Conservation (phyloP, 2,329 filamentous ascomycete species). For the Zopfia rhizophila region DNA sequence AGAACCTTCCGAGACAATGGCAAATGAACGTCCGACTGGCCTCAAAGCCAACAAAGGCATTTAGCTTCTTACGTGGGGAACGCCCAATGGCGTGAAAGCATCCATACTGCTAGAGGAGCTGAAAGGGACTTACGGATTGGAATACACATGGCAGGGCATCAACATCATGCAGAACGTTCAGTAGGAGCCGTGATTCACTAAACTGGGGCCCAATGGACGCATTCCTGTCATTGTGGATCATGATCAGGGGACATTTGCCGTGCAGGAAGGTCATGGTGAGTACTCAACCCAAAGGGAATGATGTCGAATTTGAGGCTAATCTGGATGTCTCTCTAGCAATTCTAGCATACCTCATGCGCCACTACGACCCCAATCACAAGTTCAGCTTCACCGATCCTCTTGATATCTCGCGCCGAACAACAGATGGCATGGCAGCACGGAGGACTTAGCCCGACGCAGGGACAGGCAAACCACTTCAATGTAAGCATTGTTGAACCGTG, state of each 20-base stretch:
- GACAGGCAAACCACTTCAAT: constrained; percentile 53
- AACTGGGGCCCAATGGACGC: constrained; percentile 71
- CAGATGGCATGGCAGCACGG: constrained; percentile 71
- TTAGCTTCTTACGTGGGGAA: constrained; percentile 69
- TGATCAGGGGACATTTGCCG: constrained; percentile 67
- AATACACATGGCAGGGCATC: constrained; percentile 69
- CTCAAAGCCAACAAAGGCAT: constrained; percentile 71
- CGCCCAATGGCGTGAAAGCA: constrained; percentile 64
- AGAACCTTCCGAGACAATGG: constrained; percentile 30
- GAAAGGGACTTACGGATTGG: constrained; percentile 70
- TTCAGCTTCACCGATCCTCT: constrained; percentile 60
- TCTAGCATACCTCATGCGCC: constrained; percentile 56
- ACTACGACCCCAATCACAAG: constrained; percentile 59
- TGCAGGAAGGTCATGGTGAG: constrained; percentile 55
- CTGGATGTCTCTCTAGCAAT: constrained; percentile 50
- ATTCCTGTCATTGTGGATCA: constrained; percentile 75
- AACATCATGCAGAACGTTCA: constrained; percentile 70
- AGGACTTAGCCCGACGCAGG: constrained; percentile 57
- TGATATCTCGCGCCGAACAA: constrained; percentile 62
- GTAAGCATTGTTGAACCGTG: constrained; percentile 18
- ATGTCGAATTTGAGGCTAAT: constrained; percentile 17
- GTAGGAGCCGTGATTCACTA: constrained; percentile 74
- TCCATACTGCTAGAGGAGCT: constrained; percentile 73
- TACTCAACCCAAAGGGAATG: neutral
- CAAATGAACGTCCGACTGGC: constrained; percentile 60